A percentile compares a stretch with the other conserved stretches of the same genome.
phyloP scores from a whole-genome alignment of 352 stramenopile species.

The Globisporangium carolinianum region DNA sequence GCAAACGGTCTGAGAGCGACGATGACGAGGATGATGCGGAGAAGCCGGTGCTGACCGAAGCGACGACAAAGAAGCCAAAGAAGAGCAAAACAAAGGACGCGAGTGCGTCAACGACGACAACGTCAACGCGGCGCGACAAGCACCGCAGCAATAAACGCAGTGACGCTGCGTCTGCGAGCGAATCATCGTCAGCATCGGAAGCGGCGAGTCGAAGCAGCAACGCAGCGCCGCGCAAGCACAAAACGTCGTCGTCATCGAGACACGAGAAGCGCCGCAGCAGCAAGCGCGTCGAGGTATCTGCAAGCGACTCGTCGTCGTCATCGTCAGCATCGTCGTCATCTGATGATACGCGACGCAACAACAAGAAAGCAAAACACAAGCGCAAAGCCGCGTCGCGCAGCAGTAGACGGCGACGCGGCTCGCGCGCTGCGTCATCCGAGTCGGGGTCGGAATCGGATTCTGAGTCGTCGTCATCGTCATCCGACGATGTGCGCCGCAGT shows the following conservation, averaged over 20 bases:
- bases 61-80: not conserved
- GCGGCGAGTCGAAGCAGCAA: not conserved
- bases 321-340: not conserved
- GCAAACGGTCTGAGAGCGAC: constrained; percentile 8
- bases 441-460: too few species aligned
- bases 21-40: constrained; percentile 3
- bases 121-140: constrained; percentile 1
- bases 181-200: not conserved
- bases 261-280: not conserved
- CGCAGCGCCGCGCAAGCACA: constrained; percentile 2
- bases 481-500: constrained; percentile 3
- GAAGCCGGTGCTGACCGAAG: too few species aligned
- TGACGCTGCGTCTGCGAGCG: not conserved
- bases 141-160: not conserved
- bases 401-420: too few species aligned
- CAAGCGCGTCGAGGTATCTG: not conserved
- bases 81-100: not conserved
- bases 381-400: too few species aligned
- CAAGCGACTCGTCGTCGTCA: not conserved
- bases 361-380: not conserved
- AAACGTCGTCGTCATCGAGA: not conserved
- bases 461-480: not conserved
- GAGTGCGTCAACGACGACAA: constrained; percentile 8
- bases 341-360: constrained; percentile 3
- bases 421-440: too few species aligned